Conservation (phyloP, 106 monocot species). For the Gastrodia elata region DNA sequence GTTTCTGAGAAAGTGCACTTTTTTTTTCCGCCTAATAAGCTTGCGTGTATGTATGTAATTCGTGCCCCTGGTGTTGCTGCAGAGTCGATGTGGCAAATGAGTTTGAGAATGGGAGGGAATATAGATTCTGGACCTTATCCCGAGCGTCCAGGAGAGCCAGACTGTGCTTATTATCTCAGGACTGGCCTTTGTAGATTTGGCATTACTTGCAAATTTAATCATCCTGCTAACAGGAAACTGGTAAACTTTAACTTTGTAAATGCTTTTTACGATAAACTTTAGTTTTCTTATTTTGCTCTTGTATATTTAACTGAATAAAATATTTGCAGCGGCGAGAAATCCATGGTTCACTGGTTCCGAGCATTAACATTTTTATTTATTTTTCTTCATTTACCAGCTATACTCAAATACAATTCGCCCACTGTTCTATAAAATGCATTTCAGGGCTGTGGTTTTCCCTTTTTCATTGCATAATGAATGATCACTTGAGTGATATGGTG, state of each 20-base stretch:
- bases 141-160: constrained; percentile 53
- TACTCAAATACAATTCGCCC: neutral
- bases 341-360: neutral
- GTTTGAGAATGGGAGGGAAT: constrained; percentile 23
- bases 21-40: neutral
- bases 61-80: constrained; percentile 12
- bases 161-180: constrained; percentile 60
- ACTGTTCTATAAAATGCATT: neutral
- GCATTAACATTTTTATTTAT: neutral
- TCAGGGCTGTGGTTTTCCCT: neutral
- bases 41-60: neutral
- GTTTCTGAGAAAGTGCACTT: neutral
- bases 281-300: neutral
- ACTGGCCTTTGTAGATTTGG: constrained; percentile 75
- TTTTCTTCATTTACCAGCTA: neutral
- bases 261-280: neutral
- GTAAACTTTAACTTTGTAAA: constrained; percentile 15
- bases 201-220: constrained; percentile 68
- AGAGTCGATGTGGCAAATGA: constrained; percentile 59
- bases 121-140: constrained; percentile 45
- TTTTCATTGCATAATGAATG: neutral
- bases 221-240: constrained; percentile 59
- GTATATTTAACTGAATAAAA: neutral
- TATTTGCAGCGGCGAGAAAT: neutral
- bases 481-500: neutral